A percentile compares a stretch with the other conserved stretches of the same genome.
phyloP scores from a whole-genome alignment of 169 alveolate genomes.

The Plasmodium chabaudi region DNA sequence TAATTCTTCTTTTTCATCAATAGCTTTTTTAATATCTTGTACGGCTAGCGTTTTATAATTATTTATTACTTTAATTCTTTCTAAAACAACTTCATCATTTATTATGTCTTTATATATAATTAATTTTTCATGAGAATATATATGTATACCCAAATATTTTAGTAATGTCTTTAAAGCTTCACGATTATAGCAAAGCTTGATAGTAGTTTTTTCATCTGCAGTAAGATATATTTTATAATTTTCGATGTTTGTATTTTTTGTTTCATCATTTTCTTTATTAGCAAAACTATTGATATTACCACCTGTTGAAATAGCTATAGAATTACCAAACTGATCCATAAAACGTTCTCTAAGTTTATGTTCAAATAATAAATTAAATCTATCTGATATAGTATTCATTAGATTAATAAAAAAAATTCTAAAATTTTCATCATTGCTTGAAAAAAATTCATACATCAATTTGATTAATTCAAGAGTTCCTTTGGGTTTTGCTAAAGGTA shows the following conservation, averaged over 20 bases:
- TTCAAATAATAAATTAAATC: slow-evolving; percentile 10
- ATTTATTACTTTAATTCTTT: slow-evolving; percentile 30
- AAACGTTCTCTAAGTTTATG: background rate
- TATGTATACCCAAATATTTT: slow-evolving; percentile 15
- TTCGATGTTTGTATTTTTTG: background rate
- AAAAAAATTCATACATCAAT: slow-evolving; percentile 41
- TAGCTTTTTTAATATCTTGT: slow-evolving; percentile 17
- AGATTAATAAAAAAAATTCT: slow-evolving; percentile 45
- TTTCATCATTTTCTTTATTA: slow-evolving; percentile 5
- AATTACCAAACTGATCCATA: background rate
- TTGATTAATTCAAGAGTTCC: slow-evolving; percentile 43
- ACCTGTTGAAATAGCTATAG: background rate
- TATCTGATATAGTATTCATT: slow-evolving; percentile 34
- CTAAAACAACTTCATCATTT: slow-evolving; percentile 25
- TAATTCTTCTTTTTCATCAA: slow-evolving; percentile 29
- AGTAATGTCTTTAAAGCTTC: slow-evolving; percentile 7
- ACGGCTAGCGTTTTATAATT: slow-evolving; percentile 46
- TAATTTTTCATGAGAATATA: background rate
- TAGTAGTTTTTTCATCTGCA: slow-evolving; percentile 5
- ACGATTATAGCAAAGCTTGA: slow-evolving; percentile 2
- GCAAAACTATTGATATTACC: background rate
- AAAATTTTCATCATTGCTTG: slow-evolving; percentile 37
- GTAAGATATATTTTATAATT: slow-evolving; percentile 21
- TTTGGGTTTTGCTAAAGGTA: slow-evolving; percentile 1
- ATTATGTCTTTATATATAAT: slow-evolving; percentile 43